Base-by-base conservation (phyloP, 1,284 basidiomycete genomes). In the Malassezia caprae region DNA sequence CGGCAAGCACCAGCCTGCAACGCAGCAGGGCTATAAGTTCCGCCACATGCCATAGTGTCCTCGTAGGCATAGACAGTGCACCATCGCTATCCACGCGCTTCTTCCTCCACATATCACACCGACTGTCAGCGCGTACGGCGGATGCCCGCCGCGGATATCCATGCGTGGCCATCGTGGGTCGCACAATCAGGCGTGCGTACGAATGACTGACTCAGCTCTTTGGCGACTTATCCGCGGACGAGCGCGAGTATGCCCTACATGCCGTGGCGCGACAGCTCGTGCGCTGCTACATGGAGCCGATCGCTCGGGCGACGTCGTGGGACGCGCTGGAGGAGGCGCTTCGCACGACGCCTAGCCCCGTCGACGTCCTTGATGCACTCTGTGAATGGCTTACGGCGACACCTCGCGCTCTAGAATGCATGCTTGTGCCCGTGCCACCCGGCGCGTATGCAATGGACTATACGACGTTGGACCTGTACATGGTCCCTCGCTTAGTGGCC, bases 1-100 rank as follows among this genome's bases (percentile, higher is more conserved):
- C 54, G 64, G 65, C 52, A 62, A 62, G 53, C 62, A 65, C n/a
- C 53, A 63, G 41, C 66, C 70, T 11, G 41, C 62, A 2, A 57
- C 40, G 17, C 65, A 69, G 55, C 62, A 69, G 34, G 59, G 58
- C 17, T 73, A 65, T 55, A 37, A 50, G 21, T 46, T 48, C 41
- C 31, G 10, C 3, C 15, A 13, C 34, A 17, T 7, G 7, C n/a
- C 31, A 27, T 45, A 52, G 50, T 3, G 8, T 30, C 8, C 28
- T 30, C 11, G 7, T 30, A 30, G 28, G 10, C 2, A 10, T 30
- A 6, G 5, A 2, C 8, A 30, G 28, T 30, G 5, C 8, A 10
- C 28, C 8, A 12, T 30, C 28, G 8, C 8, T 12, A 8, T 30
- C 11, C 5, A 30, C 28, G 28, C 28, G 28, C 28, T 30, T 2